A percentile compares a stretch with the other conserved stretches of the same genome.
phyloP scores from a whole-genome alignment of 225 moss, liverwort and hornwort genomes.

The Polytrichum formosum region DNA sequence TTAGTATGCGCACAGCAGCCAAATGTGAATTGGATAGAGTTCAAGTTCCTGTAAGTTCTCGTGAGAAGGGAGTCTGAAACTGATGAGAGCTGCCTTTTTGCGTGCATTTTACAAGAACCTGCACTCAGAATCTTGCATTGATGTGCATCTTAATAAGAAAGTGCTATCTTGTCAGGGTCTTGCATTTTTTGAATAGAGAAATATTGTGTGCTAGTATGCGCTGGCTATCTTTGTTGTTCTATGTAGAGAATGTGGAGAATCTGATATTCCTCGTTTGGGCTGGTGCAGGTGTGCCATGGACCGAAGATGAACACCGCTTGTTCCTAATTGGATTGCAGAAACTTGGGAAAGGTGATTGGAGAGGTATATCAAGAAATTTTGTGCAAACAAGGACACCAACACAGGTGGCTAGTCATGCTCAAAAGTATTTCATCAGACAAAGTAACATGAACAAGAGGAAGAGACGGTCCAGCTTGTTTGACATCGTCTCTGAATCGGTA shows the following conservation, averaged over 20 bases:
- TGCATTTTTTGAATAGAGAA: too few relatives aligned
- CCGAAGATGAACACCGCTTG: slow-evolving; percentile 90
- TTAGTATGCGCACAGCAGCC: too few relatives aligned
- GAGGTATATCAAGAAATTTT: slow-evolving; percentile 81
- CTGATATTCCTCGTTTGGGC: background rate
- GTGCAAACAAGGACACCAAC: slow-evolving; percentile 78
- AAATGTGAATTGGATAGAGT: too few relatives aligned
- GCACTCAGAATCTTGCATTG: too few relatives aligned
- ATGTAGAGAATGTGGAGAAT: background rate
- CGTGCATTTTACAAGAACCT: too few relatives aligned
- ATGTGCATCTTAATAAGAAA: too few relatives aligned
- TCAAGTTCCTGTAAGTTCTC: too few relatives aligned
- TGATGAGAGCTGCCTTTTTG: too few relatives aligned
- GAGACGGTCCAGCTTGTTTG: slow-evolving; percentile 68
- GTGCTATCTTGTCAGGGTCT: too few relatives aligned
- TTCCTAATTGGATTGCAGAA: slow-evolving; percentile 77
- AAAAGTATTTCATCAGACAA: slow-evolving; percentile 79
- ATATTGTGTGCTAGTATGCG: too few relatives aligned
- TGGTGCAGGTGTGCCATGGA: slow-evolving; percentile 91
- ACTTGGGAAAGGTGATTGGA: slow-evolving; percentile 83
- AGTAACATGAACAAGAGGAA: slow-evolving; percentile 79
- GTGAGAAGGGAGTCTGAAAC: too few relatives aligned
- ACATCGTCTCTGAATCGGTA: slow-evolving; percentile 82
- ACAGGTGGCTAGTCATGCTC: slow-evolving; percentile 83
- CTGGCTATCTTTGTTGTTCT: too few relatives aligned